These are phyloP conservation scores for Beauveria pseudobassiana DNA, from an alignment of 2,329 filamentous ascomycete species.

Conservation along the genomic window DNA sequence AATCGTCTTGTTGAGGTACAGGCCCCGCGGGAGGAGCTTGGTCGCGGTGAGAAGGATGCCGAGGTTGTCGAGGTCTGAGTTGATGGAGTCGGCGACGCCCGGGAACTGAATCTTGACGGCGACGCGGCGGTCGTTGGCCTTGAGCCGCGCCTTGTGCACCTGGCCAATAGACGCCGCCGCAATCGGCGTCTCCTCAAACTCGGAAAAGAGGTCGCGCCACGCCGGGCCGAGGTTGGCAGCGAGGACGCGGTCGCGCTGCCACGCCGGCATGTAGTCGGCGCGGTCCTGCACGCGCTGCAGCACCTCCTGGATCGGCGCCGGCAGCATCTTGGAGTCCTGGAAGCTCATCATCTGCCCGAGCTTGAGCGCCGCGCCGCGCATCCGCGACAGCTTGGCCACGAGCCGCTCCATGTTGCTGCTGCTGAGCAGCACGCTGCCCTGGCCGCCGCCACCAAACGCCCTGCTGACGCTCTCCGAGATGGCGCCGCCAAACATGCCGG, in stretches of 20 bases:
- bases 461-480: constrained; percentile 79
- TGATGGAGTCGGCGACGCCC: constrained; percentile 90
- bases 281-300: constrained; percentile 91
- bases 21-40: constrained; percentile 77
- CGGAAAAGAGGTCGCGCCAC: constrained; percentile 76
- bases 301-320: constrained; percentile 77
- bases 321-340: constrained; percentile 93
- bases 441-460: constrained; percentile 58
- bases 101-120: constrained; percentile 98
- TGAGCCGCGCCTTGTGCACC: constrained; percentile 78
- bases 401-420: constrained; percentile 86
- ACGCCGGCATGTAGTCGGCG: constrained; percentile 96
- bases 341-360: constrained; percentile 97
- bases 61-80: constrained; percentile 91
- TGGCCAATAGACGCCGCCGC: constrained; percentile 96
- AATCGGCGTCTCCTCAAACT: constrained; percentile 86
- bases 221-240: constrained; percentile 67
- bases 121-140: constrained; percentile 65
- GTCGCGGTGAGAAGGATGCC: constrained; percentile 86
- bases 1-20: constrained; percentile 96
- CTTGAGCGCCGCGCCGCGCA: constrained; percentile 96
- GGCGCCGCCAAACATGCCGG: constrained; percentile 91
- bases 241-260: constrained; percentile 82
- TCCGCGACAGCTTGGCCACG: constrained; percentile 85
- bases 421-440: constrained; percentile 80